These are phyloP conservation scores for Backusella parvicylindrica DNA, from an alignment of 192 early-diverging fungal species.

Conservation along the genomic window DNA sequence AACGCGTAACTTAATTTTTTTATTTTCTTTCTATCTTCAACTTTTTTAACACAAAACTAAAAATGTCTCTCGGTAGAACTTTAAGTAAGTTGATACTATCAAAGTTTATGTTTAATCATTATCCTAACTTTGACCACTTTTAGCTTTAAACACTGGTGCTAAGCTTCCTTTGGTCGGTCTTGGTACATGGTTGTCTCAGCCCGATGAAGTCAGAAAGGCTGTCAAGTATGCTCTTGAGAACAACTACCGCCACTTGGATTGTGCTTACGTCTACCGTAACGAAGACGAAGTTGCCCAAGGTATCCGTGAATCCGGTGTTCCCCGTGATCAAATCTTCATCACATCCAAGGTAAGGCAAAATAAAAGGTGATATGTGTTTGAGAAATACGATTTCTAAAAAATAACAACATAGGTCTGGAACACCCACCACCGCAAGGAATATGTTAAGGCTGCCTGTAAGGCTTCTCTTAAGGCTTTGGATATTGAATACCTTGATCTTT, in stretches of 20 bases:
- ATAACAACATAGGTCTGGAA: constrained; percentile 56
- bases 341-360: constrained; percentile 55
- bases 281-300: constrained; percentile 76
- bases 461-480: constrained; percentile 65
- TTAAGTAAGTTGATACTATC: constrained; percentile 15
- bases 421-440: constrained; percentile 59
- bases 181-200: constrained; percentile 61
- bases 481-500: constrained; percentile 78
- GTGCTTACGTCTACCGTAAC: constrained; percentile 66
- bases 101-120: neutral
- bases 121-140: neutral
- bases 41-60: constrained; percentile 6
- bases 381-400: neutral
- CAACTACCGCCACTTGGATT: constrained; percentile 75
- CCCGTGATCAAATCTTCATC: constrained; percentile 72
- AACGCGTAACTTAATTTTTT: neutral
- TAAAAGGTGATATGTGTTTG: neutral
- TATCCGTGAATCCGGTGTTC: constrained; percentile 51
- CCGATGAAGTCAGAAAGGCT: constrained; percentile 53
- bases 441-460: constrained; percentile 59
- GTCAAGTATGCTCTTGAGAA: constrained; percentile 58
- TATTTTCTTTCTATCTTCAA: neutral
- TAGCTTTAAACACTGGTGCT: constrained; percentile 59
- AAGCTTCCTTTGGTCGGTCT: constrained; percentile 62
- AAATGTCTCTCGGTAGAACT: constrained; percentile 32